Evolutionary conservation across 2,329 filamentous ascomycete genomes (phyloP).

Genomic region (Diaporthe ampelina): DNA sequence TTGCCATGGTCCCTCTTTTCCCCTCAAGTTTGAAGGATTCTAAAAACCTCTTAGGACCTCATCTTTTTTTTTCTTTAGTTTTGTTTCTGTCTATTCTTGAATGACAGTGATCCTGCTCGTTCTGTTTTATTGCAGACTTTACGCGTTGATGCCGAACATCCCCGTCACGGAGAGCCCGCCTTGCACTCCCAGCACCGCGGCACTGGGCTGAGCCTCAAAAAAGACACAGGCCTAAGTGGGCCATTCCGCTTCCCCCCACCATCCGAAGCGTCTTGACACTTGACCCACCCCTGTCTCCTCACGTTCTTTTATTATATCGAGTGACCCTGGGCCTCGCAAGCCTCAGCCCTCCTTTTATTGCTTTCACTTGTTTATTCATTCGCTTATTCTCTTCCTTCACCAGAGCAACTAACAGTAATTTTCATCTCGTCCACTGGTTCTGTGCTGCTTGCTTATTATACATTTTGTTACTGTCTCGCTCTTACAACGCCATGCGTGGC

Average conservation of each 20-base stretch:
- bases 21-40: not conserved
- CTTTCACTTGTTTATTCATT: conserved; percentile 32
- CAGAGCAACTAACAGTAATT: not conserved
- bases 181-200: conserved; percentile 1
- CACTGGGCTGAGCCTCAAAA: conserved; percentile 34
- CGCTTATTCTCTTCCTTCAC: not conserved
- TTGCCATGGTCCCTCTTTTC: conserved; percentile 1
- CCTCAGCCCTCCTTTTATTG: conserved; percentile 38
- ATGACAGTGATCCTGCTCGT: not conserved
- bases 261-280: conserved; percentile 29
- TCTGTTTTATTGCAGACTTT: not conserved
- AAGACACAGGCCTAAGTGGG: conserved; percentile 14
- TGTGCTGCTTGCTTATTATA: not conserved
- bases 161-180: conserved; percentile 4
- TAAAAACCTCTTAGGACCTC: not conserved
- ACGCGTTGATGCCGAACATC: conserved; percentile 14
- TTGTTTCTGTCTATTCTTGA: too few relatives aligned
- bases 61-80: not conserved
- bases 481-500: conserved; percentile 50
- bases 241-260: conserved; percentile 20
- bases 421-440: not conserved
- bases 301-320: conserved; percentile 42
- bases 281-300: conserved; percentile 33
- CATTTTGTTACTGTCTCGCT: conserved; percentile 23
- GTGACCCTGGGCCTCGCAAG: conserved; percentile 43